These are phyloP conservation scores for Uronychia binucleata DNA, from an alignment of 73 alveolate species.

Conservation along the genomic window DNA sequence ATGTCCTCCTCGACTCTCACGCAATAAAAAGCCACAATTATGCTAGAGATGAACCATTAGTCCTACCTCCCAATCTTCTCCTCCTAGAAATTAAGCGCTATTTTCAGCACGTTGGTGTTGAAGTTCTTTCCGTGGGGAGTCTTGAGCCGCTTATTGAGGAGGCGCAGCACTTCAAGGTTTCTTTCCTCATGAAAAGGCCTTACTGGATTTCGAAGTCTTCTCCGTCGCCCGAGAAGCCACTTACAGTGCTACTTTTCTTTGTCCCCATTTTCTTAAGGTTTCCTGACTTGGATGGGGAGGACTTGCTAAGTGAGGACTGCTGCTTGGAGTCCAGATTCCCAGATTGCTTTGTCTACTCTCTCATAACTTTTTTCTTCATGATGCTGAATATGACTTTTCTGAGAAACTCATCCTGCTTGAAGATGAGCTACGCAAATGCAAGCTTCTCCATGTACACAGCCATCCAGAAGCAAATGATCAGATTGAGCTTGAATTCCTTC, in stretches of 20 bases:
- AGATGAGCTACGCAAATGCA: constrained; percentile 30
- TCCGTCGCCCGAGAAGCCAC: not conserved
- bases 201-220: not conserved
- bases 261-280: not conserved
- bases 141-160: constrained; percentile 8
- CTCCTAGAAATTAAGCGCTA: constrained; percentile 48
- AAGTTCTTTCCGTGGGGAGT: constrained; percentile 17
- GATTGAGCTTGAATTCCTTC: not conserved
- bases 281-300: not conserved
- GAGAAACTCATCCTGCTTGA: constrained; percentile 8
- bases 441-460: constrained; percentile 34
- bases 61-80: constrained; percentile 49
- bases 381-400: not conserved
- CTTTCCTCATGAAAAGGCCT: not conserved
- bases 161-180: not conserved
- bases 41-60: not conserved
- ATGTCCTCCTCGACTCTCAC: constrained; percentile 38
- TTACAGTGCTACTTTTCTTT: constrained; percentile 27
- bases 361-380: not conserved
- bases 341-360: no score
- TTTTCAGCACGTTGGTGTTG: constrained; percentile 47
- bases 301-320: constrained; percentile 8
- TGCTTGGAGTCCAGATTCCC: no score
- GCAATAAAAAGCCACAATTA: constrained; percentile 23
- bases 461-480: constrained; percentile 23